Percentiles rank a stretch among this genome's conserved stretches.
These are phyloP conservation scores for Claviceps spartinae DNA, from an alignment of 2,329 filamentous ascomycete genomes.

Conservation along the genomic window DNA sequence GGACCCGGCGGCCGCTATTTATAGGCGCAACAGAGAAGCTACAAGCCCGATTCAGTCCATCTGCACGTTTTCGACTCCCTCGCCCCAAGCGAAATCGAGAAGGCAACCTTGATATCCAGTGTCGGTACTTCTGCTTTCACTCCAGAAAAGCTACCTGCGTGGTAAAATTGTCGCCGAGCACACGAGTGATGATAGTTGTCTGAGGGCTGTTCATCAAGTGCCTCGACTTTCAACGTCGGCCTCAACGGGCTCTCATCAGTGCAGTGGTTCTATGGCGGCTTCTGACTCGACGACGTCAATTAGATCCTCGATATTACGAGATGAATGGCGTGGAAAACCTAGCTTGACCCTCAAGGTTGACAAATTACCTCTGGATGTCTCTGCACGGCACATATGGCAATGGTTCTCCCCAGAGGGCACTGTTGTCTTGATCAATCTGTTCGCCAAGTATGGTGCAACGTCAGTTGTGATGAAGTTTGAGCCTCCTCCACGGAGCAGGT, in stretches of 20 bases:
- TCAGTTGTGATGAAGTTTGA: slow-evolving; percentile 40
- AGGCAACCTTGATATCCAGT: background rate
- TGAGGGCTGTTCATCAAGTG: background rate
- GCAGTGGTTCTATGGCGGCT: background rate
- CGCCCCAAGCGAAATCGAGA: background rate
- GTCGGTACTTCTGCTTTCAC: background rate
- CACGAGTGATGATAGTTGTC: background rate
- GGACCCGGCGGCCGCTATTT: background rate
- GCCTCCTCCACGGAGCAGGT: slow-evolving; percentile 37
- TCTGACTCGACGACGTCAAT: background rate
- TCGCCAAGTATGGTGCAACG: slow-evolving; percentile 8
- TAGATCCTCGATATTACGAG: background rate
- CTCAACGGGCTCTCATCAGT: background rate
- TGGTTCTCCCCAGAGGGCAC: slow-evolving; percentile 38
- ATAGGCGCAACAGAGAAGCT: background rate
- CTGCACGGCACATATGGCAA: slow-evolving; percentile 32
- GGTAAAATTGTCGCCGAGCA: background rate
- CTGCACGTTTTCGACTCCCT: background rate
- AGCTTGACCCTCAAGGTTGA: slow-evolving; percentile 19
- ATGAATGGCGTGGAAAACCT: slow-evolving; percentile 21
- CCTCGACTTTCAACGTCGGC: background rate
- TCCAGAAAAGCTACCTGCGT: background rate
- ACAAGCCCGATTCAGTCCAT: background rate
- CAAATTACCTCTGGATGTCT: slow-evolving; percentile 22
- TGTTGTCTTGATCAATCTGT: slow-evolving; percentile 42